phyloP scores from a whole-genome alignment of 208 protist genomes.

The Angomonas desouzai region DNA sequence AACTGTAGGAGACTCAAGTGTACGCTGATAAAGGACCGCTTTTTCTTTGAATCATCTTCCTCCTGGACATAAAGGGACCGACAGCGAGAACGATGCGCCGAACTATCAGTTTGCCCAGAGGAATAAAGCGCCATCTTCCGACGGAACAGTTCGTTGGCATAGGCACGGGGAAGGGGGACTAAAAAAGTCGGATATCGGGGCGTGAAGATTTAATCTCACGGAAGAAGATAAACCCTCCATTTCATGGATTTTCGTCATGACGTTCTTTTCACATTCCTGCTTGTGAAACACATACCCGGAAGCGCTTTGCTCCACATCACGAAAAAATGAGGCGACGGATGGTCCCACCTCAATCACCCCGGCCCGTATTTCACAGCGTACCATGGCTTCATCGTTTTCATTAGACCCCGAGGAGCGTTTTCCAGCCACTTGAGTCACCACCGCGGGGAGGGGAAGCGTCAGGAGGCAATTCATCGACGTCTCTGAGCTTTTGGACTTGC shows the following conservation, averaged over 20 bases:
- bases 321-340: conserved; percentile 53
- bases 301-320: conserved; percentile 63
- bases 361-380: conserved; percentile 58
- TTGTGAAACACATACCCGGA: conserved; percentile 22
- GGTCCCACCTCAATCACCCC: conserved; percentile 70
- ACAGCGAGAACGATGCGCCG: too few species aligned
- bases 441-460: conserved; percentile 52
- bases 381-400: conserved; percentile 33
- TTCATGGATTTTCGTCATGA: conserved; percentile 29
- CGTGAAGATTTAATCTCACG: conserved; percentile 28
- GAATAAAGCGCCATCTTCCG: conserved; percentile 23
- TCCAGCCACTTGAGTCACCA: conserved; percentile 29
- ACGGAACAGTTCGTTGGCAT: conserved; percentile 26
- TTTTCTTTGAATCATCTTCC: conserved; percentile 7
- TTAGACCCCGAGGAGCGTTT: conserved; percentile 10
- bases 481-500: not conserved
- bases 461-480: conserved; percentile 39
- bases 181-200: conserved; percentile 55
- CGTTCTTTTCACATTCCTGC: conserved; percentile 19
- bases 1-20: conserved; percentile 63
- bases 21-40: conserved; percentile 28
- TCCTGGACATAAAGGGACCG: too few species aligned
- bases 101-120: conserved; percentile 5
- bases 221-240: conserved; percentile 35
- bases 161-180: conserved; percentile 64